Evolutionary conservation across 768 basidiomycete species (phyloP).

Genomic region (Serendipita sp.): DNA sequence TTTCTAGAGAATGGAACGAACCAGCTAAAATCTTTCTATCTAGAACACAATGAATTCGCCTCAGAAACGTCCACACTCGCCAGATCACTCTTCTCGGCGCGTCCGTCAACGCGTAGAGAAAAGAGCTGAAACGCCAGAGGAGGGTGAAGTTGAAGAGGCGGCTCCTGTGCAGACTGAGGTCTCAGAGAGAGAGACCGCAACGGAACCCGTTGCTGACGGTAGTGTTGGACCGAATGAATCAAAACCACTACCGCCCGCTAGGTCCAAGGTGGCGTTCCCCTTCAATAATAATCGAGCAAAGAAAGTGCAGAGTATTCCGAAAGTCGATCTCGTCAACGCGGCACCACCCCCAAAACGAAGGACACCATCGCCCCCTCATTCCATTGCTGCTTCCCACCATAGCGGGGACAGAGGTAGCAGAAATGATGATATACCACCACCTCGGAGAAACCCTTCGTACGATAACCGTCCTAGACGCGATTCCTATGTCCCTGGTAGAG

Average conservation of each 20-base stretch:
- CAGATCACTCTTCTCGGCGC: neutral
- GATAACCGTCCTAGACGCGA: neutral
- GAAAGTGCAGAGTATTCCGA: neutral
- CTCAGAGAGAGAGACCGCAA: neutral
- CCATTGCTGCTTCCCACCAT: neutral
- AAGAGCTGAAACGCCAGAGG: neutral
- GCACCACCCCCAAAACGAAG: neutral
- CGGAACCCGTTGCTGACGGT: neutral
- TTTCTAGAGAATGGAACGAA: too few species aligned
- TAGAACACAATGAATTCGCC: neutral
- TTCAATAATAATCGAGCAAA: constrained; percentile 37
- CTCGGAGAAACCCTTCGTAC: constrained; percentile 22
- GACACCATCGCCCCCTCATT: neutral
- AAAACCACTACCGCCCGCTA: neutral
- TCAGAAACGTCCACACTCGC: neutral
- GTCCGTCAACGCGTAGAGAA: neutral
- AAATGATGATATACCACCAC: constrained; percentile 21
- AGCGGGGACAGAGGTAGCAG: too few species aligned
- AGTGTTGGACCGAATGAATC: neutral
- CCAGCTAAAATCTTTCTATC: too few species aligned
- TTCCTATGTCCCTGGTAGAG: neutral
- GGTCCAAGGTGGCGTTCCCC: constrained; percentile 48
- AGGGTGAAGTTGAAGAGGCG: neutral
- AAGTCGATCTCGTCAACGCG: neutral
- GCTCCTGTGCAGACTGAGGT: neutral